Evolutionary conservation across 1,284 basidiomycete genomes (phyloP).

Genomic region (Tylopilus orsonianus): DNA sequence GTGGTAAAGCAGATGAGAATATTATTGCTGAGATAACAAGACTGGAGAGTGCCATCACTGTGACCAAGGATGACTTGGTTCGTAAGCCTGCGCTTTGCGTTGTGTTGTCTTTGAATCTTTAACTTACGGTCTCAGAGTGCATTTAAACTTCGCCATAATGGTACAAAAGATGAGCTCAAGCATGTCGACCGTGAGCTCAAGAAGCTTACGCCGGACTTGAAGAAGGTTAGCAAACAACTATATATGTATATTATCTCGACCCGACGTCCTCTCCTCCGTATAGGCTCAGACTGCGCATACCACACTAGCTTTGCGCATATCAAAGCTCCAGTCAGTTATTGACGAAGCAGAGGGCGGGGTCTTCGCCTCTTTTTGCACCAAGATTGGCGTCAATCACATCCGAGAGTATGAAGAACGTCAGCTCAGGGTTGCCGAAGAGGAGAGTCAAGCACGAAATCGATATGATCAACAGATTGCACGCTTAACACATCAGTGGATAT

Average conservation of each 20-base stretch:
- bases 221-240: slow-evolving; percentile 47
- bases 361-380: slow-evolving; percentile 79
- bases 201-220: slow-evolving; percentile 63
- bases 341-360: slow-evolving; percentile 80
- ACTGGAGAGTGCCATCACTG: slow-evolving; percentile 71
- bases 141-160: slow-evolving; percentile 65
- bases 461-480: slow-evolving; percentile 89
- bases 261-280: not conserved
- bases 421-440: slow-evolving; percentile 83
- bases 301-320: slow-evolving; percentile 55
- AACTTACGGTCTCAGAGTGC: slow-evolving; percentile 45
- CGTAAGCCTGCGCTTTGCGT: slow-evolving; percentile 22
- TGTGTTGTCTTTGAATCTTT: not conserved
- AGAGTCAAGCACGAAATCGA: slow-evolving; percentile 80
- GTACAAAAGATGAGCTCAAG: slow-evolving; percentile 78
- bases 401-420: slow-evolving; percentile 95
- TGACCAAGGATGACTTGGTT: slow-evolving; percentile 85
- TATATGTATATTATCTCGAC: not conserved
- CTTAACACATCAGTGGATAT: slow-evolving; percentile 83
- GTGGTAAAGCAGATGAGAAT: slow-evolving; percentile 79
- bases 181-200: slow-evolving; percentile 72
- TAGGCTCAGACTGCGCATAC: slow-evolving; percentile 57
- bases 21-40: slow-evolving; percentile 76
- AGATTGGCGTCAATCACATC: slow-evolving; percentile 82
- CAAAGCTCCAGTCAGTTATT: slow-evolving; percentile 58